Evolutionary conservation across 208 protist genomes (phyloP).

Genomic region (Wallacemonas collosoma): DNA sequence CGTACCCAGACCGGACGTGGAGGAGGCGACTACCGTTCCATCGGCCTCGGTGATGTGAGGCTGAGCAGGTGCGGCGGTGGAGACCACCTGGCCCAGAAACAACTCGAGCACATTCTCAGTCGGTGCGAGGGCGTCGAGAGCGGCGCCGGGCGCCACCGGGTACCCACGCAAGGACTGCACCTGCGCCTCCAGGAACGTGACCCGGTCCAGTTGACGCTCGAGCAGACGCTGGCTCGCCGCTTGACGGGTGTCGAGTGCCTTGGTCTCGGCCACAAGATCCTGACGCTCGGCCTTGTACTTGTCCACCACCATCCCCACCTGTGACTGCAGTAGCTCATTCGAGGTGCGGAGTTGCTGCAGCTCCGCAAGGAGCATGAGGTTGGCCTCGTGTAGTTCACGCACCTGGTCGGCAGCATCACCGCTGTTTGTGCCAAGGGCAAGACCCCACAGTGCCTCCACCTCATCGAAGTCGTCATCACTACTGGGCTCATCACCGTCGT

Average conservation of each 20-base stretch:
- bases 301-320: slow-evolving; percentile 38
- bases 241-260: slow-evolving; percentile 53
- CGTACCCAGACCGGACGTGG: background rate
- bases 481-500: background rate
- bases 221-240: slow-evolving; percentile 59
- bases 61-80: slow-evolving; percentile 48
- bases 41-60: slow-evolving; percentile 8
- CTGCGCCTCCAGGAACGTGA: slow-evolving; percentile 87
- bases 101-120: slow-evolving; percentile 89
- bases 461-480: slow-evolving; percentile 23
- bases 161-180: slow-evolving; percentile 84
- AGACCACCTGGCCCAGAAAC: slow-evolving; percentile 89
- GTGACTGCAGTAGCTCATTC: slow-evolving; percentile 74
- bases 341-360: slow-evolving; percentile 69
- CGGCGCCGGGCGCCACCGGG: slow-evolving; percentile 49
- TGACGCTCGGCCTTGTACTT: slow-evolving; percentile 38
- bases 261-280: slow-evolving; percentile 29
- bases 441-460: slow-evolving; percentile 23
- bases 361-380: slow-evolving; percentile 67
- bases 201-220: slow-evolving; percentile 74
- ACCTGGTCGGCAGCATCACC: slow-evolving; percentile 49
- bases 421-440: slow-evolving; percentile 32
- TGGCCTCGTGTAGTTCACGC: slow-evolving; percentile 83
- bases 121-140: slow-evolving; percentile 43
- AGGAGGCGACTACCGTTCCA: no score